These are phyloP conservation scores for Cadophora malorum DNA, from an alignment of 2,329 filamentous ascomycete genomes.

Conservation along the genomic window DNA sequence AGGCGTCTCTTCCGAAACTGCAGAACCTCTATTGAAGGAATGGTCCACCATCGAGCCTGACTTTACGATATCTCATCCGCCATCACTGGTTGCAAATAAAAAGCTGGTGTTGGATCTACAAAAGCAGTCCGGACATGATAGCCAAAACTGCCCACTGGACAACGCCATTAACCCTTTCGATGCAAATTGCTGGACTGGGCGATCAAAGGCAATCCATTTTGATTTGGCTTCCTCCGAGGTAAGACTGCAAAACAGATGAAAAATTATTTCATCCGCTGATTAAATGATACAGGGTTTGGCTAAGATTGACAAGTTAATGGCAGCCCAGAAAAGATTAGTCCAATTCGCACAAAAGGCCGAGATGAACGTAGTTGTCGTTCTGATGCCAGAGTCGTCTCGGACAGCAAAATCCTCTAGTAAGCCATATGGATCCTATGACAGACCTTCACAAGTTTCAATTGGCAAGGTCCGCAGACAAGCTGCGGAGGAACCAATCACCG, in stretches of 20 bases:
- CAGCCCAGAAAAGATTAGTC: slow-evolving; percentile 36
- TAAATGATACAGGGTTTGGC: slow-evolving; percentile 21
- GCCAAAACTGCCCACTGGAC: slow-evolving; percentile 37
- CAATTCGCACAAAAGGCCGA: slow-evolving; percentile 39
- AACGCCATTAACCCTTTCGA: slow-evolving; percentile 43
- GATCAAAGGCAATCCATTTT: slow-evolving; percentile 38
- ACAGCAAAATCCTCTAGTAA: slow-evolving; percentile 33
- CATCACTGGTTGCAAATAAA: slow-evolving; percentile 44
- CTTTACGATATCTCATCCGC: slow-evolving; percentile 57
- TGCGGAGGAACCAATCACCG: slow-evolving; percentile 42
- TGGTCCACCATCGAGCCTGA: slow-evolving; percentile 50
- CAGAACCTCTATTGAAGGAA: slow-evolving; percentile 51
- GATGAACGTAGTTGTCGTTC: slow-evolving; percentile 42
- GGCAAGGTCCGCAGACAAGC: slow-evolving; percentile 34
- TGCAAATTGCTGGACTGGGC: slow-evolving; percentile 47
- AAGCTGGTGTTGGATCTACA: slow-evolving; percentile 44
- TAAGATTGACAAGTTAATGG: slow-evolving; percentile 34
- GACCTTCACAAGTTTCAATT: slow-evolving; percentile 32
- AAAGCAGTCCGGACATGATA: slow-evolving; percentile 35
- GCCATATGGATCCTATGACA: slow-evolving; percentile 43
- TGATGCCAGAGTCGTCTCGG: slow-evolving; percentile 41
- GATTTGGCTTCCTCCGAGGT: slow-evolving; percentile 40
- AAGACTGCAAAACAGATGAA: slow-evolving; percentile 18
- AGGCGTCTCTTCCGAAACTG: slow-evolving; percentile 57
- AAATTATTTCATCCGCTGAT: slow-evolving; percentile 17